Evolutionary conservation across 805 yeast species (phyloP), one percentile per base, ranked within the genome.

Genomic region (Pichia cabralensis): DNA sequence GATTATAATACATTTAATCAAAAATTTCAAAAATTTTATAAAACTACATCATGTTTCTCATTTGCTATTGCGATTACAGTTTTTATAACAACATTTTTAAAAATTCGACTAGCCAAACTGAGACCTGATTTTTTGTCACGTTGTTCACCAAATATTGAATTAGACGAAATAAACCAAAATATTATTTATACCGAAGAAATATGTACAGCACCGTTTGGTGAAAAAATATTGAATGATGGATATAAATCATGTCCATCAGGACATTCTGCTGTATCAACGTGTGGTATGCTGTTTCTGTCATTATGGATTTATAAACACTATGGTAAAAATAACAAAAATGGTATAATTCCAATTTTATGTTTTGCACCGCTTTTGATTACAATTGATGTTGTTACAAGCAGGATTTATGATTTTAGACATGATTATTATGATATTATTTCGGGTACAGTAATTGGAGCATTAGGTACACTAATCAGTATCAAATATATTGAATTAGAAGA

Each of bases 391-490:
- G 33, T 22, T 3, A 36, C 43, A n/a, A 72, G 88, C 33, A 68
- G 97, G 44, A 80, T 94, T 1, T 78, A 80, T 46, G 97, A 89
- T 58, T 88, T 86, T 56, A 70, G 95, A 54, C 97, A 92, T 51
- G 96, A 86, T 56, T 83, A 79, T 50, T 62, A 77, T 14, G 97
- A 92, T 55, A 78, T 89, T 4, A 44, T 80, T 1, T 48, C 74
- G 11, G 98, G 97, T 4, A 63, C 80, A 20, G 15, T 29, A 5
- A n/a, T 39, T 6, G 46, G 46, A 6, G 26, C 15, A 1, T n/a
- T 27, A 5, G 38, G 39, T 8, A 31, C 30, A 2, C 15, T 39
- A 2, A 7, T 24, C 2, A 20, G 36, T 15, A n/a, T 32, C 6
- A 6, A 21, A n/a, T 17, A 19, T 18, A n/a, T 32, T 7, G 23